A percentile compares a stretch with the other conserved stretches of the same genome.
phyloP scores from a whole-genome alignment of 2,329 filamentous ascomycete species.

The Hypoxylon sp. region DNA sequence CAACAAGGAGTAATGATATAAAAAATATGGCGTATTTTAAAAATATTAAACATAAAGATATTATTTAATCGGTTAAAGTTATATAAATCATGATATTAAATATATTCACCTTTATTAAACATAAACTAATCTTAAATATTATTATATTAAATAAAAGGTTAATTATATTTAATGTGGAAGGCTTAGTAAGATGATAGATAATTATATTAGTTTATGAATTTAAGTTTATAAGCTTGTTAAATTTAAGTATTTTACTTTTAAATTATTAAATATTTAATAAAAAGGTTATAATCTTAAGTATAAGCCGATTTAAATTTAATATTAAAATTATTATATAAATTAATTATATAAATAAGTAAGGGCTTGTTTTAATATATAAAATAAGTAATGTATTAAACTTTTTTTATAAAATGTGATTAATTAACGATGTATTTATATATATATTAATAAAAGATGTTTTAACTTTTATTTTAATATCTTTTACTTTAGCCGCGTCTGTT shows the following conservation, averaged over 20 bases:
- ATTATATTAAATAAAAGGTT: background rate
- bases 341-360: background rate
- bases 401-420: background rate
- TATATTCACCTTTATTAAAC: constrained; percentile 4
- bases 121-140: background rate
- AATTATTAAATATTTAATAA: background rate
- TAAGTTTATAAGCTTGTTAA: background rate
- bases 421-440: background rate
- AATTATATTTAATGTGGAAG: background rate
- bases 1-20: background rate
- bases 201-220: constrained; percentile 1
- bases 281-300: background rate
- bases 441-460: background rate
- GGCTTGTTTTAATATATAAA: background rate
- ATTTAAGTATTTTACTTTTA: background rate
- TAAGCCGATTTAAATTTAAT: background rate
- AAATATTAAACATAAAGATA: constrained; percentile 3
- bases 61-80: background rate
- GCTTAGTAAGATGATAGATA: background rate
- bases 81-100: constrained; percentile 1
- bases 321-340: background rate
- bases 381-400: background rate
- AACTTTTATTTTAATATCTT: background rate
- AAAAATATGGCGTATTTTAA: background rate
- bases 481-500: background rate